Base-by-base conservation (phyloP, 2,329 filamentous ascomycete species). In the Fusarium sp. region DNA sequence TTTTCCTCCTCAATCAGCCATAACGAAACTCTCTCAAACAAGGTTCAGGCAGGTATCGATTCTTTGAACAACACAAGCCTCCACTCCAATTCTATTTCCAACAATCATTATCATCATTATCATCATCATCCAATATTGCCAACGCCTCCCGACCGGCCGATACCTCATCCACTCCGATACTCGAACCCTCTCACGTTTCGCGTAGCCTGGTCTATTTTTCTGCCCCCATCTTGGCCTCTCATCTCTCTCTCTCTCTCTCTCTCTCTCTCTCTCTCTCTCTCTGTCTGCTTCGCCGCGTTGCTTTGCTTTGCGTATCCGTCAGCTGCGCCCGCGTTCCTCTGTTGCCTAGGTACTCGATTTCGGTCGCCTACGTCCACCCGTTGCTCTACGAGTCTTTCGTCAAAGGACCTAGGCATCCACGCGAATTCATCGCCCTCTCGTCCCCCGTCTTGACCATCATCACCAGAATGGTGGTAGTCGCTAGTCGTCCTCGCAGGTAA, bases 381-480 rank as follows among this genome's bases (percentile, higher is more conserved):
- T 46, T 49, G 43, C 60, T 42, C 42, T 38, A 6, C 31, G 36
- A 27, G 47, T 49, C 38, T 50, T 50, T 50, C 37, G 45, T 47
- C 23, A 19, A 53, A 49, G 53, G 58, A 60, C 55, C 61, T 49
- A 67, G 57, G 53, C 53, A 53, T 48, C 56, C 47, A 56, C 67
- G 68, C 68, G 68, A 67, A 64, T 69, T 63, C 60, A 68, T 71
- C 69, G 69, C 67, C 62, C 47, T 59, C 25, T 57, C 60, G 49
- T 51, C 53, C 44, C 37, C 50, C 51, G 66, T 54, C 47, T 38
- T 61, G 55, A 60, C 55, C 59, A 57, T 66, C 66, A 69, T 70
- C 65, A 76, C 80, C 84, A 86, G 78, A 78, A 86, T 86, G 84
- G 80, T 85, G 81, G 78, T 81, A 79, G 78, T 77, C 78, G 78